phyloP scores from a whole-genome alignment of 2,329 filamentous ascomycete species.

The Hysterium pulicare region DNA sequence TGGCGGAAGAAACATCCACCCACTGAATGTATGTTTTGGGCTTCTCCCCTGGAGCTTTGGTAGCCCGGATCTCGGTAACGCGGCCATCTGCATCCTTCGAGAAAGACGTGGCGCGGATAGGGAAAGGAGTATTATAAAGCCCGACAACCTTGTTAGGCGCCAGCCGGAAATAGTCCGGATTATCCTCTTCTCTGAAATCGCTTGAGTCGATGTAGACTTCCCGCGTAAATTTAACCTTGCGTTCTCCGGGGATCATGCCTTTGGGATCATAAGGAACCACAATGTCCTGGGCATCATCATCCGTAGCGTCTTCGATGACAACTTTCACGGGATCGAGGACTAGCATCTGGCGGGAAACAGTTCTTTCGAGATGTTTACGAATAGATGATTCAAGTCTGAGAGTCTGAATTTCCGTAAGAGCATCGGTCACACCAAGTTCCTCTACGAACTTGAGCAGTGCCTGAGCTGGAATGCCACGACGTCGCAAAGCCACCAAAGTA shows the following conservation, averaged over 20 bases:
- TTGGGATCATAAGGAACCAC: slow-evolving; percentile 79
- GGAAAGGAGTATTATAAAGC: slow-evolving; percentile 66
- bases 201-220: slow-evolving; percentile 80
- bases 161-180: slow-evolving; percentile 73
- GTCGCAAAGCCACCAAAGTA: slow-evolving; percentile 77
- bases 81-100: slow-evolving; percentile 63
- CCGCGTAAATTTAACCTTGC: slow-evolving; percentile 64
- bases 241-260: slow-evolving; percentile 55
- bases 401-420: slow-evolving; percentile 74
- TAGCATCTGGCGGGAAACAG: slow-evolving; percentile 84
- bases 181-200: slow-evolving; percentile 72
- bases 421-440: slow-evolving; percentile 85
- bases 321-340: slow-evolving; percentile 82
- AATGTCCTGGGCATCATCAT: slow-evolving; percentile 66
- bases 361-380: slow-evolving; percentile 80
- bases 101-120: slow-evolving; percentile 67
- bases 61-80: slow-evolving; percentile 64
- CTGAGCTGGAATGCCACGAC: slow-evolving; percentile 81
- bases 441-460: slow-evolving; percentile 87
- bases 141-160: slow-evolving; percentile 72
- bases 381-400: slow-evolving; percentile 81
- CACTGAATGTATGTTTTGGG: slow-evolving; percentile 76
- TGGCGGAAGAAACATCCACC: slow-evolving; percentile 68
- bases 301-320: slow-evolving; percentile 70
- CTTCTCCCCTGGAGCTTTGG: slow-evolving; percentile 67